These are phyloP conservation scores for Dothiorella sarmentorum DNA, from an alignment of 2,329 filamentous ascomycete species.

Conservation along the genomic window DNA sequence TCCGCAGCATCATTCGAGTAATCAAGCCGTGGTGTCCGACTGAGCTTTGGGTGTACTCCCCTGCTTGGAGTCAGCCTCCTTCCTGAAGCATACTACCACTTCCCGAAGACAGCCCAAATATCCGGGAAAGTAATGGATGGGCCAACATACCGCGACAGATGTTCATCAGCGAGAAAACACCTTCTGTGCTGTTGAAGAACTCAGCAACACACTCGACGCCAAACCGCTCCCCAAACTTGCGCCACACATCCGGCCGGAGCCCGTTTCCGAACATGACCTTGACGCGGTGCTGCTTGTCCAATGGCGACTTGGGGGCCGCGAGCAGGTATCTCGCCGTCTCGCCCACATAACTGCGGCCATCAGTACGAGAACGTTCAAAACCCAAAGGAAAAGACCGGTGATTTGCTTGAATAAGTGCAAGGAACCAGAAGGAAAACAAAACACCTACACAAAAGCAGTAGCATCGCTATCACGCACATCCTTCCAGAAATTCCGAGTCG, in stretches of 20 bases:
- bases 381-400: not conserved
- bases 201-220: constrained; percentile 62
- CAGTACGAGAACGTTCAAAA: too few species aligned
- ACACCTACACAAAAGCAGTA: constrained; percentile 54
- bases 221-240: constrained; percentile 61
- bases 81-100: not conserved
- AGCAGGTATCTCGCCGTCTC: constrained; percentile 73
- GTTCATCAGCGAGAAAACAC: constrained; percentile 62
- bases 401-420: too few species aligned
- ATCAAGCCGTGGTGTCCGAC: constrained; percentile 71
- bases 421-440: too few species aligned
- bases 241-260: constrained; percentile 66
- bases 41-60: constrained; percentile 56
- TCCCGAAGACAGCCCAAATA: too few species aligned
- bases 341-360: constrained; percentile 65
- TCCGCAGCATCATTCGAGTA: constrained; percentile 50
- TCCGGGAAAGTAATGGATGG: not conserved
- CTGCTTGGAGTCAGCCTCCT: not conserved
- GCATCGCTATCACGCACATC: constrained; percentile 66
- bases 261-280: constrained; percentile 64
- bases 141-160: constrained; percentile 40
- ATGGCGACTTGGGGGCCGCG: constrained; percentile 59
- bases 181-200: constrained; percentile 77
- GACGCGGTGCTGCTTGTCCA: constrained; percentile 58
- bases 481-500: constrained; percentile 67